Conservation (phyloP, 1,284 basidiomycete species). For the Sanghuangporus sanghuang region DNA sequence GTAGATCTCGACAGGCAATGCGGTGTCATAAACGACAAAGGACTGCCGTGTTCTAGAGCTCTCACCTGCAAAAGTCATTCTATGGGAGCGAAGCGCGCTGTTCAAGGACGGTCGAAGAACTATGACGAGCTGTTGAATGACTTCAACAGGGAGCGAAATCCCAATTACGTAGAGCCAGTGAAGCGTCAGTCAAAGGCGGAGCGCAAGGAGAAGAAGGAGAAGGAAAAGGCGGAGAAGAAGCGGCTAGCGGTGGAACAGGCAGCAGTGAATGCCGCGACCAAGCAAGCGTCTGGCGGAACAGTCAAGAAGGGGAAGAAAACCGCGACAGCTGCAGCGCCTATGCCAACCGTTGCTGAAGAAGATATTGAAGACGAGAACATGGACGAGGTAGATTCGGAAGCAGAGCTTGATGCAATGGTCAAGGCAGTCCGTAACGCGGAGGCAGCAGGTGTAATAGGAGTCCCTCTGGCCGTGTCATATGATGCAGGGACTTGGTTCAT, state of each 20-base stretch:
- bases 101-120: conserved; percentile 77
- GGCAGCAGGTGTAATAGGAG: conserved; percentile 43
- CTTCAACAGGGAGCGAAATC: conserved; percentile 91
- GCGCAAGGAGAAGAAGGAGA: conserved; percentile 73
- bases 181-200: conserved; percentile 79
- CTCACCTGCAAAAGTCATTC: conserved; percentile 98
- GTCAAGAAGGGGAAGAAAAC: conserved; percentile 55
- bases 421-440: conserved; percentile 50
- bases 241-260: conserved; percentile 60
- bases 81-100: conserved; percentile 94
- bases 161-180: conserved; percentile 90
- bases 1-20: conserved; percentile 92
- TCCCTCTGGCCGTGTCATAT: conserved; percentile 44
- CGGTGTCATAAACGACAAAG: conserved; percentile 97
- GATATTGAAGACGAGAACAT: conserved; percentile 65
- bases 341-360: conserved; percentile 23
- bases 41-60: conserved; percentile 90
- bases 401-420: conserved; percentile 56
- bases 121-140: conserved; percentile 90
- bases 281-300: conserved; percentile 36
- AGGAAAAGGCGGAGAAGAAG: conserved; percentile 75
- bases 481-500: conserved; percentile 66
- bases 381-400: conserved; percentile 76
- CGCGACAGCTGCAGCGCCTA: conserved; percentile 26
- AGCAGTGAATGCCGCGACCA: conserved; percentile 40